A percentile compares a stretch with the other conserved stretches of the same genome.
Conservation (phyloP, 2,329 filamentous ascomycete genomes). For the Fusarium mangiferae region DNA sequence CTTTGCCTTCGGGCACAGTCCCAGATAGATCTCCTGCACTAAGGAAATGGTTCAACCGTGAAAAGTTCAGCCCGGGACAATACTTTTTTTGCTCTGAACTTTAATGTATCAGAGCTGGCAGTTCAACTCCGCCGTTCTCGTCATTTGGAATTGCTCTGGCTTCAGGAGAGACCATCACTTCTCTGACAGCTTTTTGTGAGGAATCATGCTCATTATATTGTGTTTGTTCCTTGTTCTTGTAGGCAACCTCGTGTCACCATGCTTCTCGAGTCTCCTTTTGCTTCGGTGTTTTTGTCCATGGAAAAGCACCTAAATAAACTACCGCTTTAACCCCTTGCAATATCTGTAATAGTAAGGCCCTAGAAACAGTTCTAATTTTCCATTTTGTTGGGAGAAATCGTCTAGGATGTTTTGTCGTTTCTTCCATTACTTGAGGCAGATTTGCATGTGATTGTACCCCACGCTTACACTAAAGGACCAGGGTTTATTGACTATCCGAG, state of each 20-base stretch:
- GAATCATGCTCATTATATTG: not conserved
- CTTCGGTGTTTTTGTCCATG: slow-evolving; percentile 3
- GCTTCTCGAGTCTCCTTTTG: not conserved
- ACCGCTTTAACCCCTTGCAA: slow-evolving; percentile 1
- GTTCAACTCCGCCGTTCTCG: not conserved
- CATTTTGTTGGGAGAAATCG: slow-evolving; percentile 14
- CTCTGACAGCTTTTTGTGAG: not conserved
- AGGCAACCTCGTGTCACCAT: not conserved
- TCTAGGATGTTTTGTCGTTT: slow-evolving; percentile 3
- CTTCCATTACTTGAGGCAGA: not conserved
- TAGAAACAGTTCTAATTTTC: not conserved
- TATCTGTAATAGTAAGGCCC: not conserved
- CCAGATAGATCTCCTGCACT: not conserved
- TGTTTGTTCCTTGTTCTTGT: not conserved
- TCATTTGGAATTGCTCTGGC: not conserved
- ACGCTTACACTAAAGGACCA: slow-evolving; percentile 18
- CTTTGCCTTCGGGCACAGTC: not conserved
- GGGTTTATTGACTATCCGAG: slow-evolving; percentile 4
- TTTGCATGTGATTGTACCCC: slow-evolving; percentile 39
- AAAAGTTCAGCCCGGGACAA: not conserved
- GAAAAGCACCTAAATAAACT: not conserved
- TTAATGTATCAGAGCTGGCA: not conserved
- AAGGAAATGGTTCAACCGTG: not conserved
- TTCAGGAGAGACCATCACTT: not conserved
- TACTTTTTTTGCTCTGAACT: not conserved